Evolutionary conservation across 257 asterid genomes (phyloP), one percentile per base, ranked within the genome.

Genomic region (Parsonsia alboflavescens): DNA sequence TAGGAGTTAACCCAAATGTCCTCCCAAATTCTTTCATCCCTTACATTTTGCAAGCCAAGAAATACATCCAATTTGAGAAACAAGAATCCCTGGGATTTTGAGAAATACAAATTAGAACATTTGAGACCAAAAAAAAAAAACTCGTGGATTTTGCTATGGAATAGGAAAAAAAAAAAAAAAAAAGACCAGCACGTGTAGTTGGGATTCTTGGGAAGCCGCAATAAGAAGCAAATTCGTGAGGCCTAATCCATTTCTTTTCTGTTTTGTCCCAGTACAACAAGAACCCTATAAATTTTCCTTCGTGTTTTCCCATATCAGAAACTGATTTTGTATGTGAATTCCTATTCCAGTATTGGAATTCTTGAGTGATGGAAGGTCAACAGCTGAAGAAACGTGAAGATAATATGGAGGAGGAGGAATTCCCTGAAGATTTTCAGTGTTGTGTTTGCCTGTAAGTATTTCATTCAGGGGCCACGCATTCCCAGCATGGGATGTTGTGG

Each of bases 391-490:
- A 81, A 33, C 56, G 19, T 16, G 75, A 22, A 2, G 80, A 74
- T 74, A 48, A 53, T 1, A 62, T 44, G 62, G 84, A 78, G 41
- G 71, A 33, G 52, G 87, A 89, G 45, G 88, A 88, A 61, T 73
- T 83, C 50, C 85, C 86, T 44, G 87, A 88, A 44, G 93, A 89
- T 57, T 86, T 88, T 50, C 88, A 78, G 65, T 89, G 96, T 77
- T 88, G 85, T 70, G 91, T 89, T 71, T 89, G 93, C 83, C 75
- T 89, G 96, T 89, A 73, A 85, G 90, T 73, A 41, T 44, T 65
- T 49, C 6, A 21, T 64, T 26, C 45, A 72, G 17, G 22, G 56
- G 10, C 42, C 67, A 1, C 26, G 10, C 44, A 69, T 70, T 52
- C 15, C 12, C 15, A 5, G 17, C 28, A 49, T 49, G 26, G 13